These are phyloP conservation scores for Erythrophleum fordii DNA, from an alignment of 306 rosid species.

Conservation along the genomic window DNA sequence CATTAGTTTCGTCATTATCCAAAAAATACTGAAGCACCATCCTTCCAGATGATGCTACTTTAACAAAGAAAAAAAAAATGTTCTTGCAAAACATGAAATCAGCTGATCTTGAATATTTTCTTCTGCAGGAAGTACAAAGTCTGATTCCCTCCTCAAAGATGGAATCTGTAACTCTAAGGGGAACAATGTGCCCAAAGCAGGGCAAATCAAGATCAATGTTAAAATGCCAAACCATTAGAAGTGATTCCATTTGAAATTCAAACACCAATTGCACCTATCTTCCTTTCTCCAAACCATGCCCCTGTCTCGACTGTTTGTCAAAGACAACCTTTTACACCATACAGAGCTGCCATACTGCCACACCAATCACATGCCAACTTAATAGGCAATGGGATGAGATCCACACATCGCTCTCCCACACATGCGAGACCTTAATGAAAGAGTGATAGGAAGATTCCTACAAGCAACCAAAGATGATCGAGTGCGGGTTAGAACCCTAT, in stretches of 20 bases:
- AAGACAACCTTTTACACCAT: too few species aligned
- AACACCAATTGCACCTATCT: background rate
- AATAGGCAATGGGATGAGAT: too few species aligned
- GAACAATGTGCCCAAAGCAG: background rate
- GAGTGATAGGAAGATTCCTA: too few species aligned
- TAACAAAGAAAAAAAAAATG: slow-evolving; percentile 19
- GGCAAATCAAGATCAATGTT: background rate
- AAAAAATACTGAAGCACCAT: background rate
- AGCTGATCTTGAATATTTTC: background rate
- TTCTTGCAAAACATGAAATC: background rate
- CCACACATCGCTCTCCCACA: too few species aligned
- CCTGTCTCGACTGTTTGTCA: background rate
- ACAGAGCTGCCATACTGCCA: too few species aligned
- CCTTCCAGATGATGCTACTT: slow-evolving; percentile 28
- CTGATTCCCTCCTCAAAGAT: background rate
- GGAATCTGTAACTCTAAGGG: too few species aligned
- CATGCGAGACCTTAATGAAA: too few species aligned
- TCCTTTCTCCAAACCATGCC: background rate
- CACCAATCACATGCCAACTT: too few species aligned
- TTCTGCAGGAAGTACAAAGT: background rate
- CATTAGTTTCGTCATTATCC: background rate
- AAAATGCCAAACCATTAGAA: background rate
- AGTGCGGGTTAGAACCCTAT: too few species aligned
- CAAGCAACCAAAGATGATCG: too few species aligned
- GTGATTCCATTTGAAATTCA: background rate